These are phyloP conservation scores for Infundibulicybe gibba DNA, from an alignment of 768 basidiomycete genomes.

Conservation along the genomic window DNA sequence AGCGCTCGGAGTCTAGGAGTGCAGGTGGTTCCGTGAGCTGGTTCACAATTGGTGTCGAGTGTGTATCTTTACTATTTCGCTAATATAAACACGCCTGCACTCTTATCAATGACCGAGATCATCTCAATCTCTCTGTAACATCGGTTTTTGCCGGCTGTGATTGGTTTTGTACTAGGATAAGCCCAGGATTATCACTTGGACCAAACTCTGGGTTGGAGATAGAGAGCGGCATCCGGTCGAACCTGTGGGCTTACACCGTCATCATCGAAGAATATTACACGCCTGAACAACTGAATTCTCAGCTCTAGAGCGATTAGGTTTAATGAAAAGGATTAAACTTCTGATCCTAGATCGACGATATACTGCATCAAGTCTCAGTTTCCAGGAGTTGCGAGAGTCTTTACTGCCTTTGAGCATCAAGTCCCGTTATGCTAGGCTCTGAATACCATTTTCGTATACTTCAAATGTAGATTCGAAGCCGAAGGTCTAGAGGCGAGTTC, in stretches of 20 bases:
- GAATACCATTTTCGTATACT: too few relatives aligned
- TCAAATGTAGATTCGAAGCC: slow-evolving; percentile 9
- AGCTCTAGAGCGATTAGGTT: slow-evolving; percentile 22
- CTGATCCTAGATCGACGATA: slow-evolving; percentile 25
- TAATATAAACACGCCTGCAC: slow-evolving; percentile 4
- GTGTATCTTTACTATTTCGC: slow-evolving; percentile 9
- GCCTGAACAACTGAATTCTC: too few relatives aligned
- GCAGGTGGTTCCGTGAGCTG: slow-evolving; percentile 77
- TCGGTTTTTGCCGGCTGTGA: too few relatives aligned
- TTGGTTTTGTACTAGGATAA: too few relatives aligned
- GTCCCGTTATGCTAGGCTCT: not conserved
- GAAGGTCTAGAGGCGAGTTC: slow-evolving; percentile 7
- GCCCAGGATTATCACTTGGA: too few relatives aligned
- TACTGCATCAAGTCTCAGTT: slow-evolving; percentile 13
- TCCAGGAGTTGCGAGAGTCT: slow-evolving; percentile 19
- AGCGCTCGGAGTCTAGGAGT: slow-evolving; percentile 88
- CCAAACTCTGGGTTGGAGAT: too few relatives aligned
- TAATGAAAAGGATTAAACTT: slow-evolving; percentile 39
- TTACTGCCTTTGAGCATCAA: not conserved
- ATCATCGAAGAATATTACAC: too few relatives aligned
- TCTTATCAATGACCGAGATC: too few relatives aligned
- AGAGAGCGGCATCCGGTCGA: too few relatives aligned
- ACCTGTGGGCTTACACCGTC: too few relatives aligned
- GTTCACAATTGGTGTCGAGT: slow-evolving; percentile 11
- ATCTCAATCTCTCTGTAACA: too few relatives aligned